phyloP scores from a whole-genome alignment of 2,329 filamentous ascomycete species.

The Ophiognomonia clavigignenti-juglandacearum region DNA sequence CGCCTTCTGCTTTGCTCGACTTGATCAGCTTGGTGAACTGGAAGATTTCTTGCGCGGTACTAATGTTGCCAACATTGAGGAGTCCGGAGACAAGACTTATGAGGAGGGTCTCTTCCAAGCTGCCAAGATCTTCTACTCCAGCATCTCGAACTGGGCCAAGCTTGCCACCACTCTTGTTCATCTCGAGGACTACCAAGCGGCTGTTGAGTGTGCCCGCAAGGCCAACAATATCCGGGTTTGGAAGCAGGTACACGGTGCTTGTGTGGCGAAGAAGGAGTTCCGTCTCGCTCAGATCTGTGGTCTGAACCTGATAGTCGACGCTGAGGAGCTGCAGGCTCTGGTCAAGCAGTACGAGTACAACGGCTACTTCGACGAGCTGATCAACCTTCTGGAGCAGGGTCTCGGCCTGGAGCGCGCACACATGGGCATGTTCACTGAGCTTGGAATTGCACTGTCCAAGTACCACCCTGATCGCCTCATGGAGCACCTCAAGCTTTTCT shows the following conservation, averaged over 20 bases:
- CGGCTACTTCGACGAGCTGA: slow-evolving; percentile 98
- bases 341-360: slow-evolving; percentile 96
- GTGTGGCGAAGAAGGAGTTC: slow-evolving; percentile 97
- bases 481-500: slow-evolving; percentile 99
- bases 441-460: slow-evolving; percentile 87
- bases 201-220: slow-evolving; percentile 95
- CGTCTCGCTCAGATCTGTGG: slow-evolving; percentile 97
- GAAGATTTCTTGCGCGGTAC: slow-evolving; percentile 92
- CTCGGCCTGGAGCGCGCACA: slow-evolving; percentile 87
- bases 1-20: slow-evolving; percentile 87
- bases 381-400: slow-evolving; percentile 87
- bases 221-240: slow-evolving; percentile 99
- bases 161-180: slow-evolving; percentile 97
- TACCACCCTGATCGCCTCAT: slow-evolving; percentile 95
- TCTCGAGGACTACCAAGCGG: slow-evolving; percentile 92
- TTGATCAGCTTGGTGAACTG: slow-evolving; percentile 86
- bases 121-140: slow-evolving; percentile 97
- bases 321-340: slow-evolving; percentile 86
- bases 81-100: slow-evolving; percentile 97
- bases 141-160: slow-evolving; percentile 99
- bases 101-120: slow-evolving; percentile 91
- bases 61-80: slow-evolving; percentile 93
- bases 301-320: slow-evolving; percentile 95
- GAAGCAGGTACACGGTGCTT: slow-evolving; percentile 97
- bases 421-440: slow-evolving; percentile 94